Conservation (phyloP, 2,329 filamentous ascomycete genomes). For the Cladosporium sp. region DNA sequence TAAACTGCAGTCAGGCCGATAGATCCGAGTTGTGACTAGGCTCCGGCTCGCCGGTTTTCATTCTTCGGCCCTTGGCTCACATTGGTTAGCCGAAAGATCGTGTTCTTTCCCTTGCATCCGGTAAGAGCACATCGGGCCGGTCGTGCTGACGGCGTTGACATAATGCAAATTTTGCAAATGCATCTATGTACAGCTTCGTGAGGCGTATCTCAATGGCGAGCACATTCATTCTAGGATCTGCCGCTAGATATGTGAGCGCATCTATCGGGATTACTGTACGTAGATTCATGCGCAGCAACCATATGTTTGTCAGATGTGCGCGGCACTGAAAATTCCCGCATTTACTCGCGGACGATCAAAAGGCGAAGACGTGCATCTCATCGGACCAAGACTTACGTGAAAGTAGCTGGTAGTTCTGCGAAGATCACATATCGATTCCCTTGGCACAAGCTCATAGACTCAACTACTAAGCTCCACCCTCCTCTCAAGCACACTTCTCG, state of each 20-base stretch:
- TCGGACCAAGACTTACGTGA: too few relatives aligned
- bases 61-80: background rate
- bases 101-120: background rate
- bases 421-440: background rate
- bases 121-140: background rate
- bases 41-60: background rate
- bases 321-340: too few relatives aligned
- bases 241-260: too few relatives aligned
- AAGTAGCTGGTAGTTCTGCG: too few relatives aligned
- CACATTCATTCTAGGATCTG: too few relatives aligned
- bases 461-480: conserved; percentile 56
- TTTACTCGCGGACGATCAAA: background rate
- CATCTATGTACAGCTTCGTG: background rate
- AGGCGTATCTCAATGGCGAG: too few relatives aligned
- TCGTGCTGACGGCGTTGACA: background rate
- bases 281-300: too few relatives aligned
- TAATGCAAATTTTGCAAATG: background rate
- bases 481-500: conserved; percentile 65
- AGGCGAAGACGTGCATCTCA: background rate
- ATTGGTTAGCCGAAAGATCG: background rate
- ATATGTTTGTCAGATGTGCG: too few relatives aligned
- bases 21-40: background rate
- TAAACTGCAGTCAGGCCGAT: background rate
- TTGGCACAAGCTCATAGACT: background rate
- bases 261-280: too few relatives aligned